phyloP scores from a whole-genome alignment of 208 protist genomes.

The Tritrichomonas foetus region DNA sequence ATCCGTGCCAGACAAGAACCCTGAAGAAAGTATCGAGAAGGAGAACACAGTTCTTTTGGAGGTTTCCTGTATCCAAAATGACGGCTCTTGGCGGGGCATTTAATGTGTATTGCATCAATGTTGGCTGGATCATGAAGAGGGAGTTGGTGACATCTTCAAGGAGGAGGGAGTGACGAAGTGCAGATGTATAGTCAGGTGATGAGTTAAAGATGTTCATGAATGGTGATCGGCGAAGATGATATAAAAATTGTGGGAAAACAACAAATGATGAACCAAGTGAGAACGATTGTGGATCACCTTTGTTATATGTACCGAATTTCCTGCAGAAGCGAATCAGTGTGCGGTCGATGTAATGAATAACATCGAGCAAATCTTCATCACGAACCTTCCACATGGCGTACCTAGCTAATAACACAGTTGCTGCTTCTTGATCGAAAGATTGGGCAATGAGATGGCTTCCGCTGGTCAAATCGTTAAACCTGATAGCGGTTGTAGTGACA shows the following conservation, averaged over 20 bases:
- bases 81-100: conserved; percentile 58
- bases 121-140: conserved; percentile 92
- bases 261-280: conserved; percentile 77
- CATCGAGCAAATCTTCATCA: conserved; percentile 83
- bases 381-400: conserved; percentile 87
- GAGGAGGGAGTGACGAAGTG: conserved; percentile 84
- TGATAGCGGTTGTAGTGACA: conserved; percentile 58
- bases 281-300: conserved; percentile 73
- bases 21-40: conserved; percentile 98
- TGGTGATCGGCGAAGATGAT: conserved; percentile 87
- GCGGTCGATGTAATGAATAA: conserved; percentile 95
- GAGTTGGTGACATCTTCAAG: conserved; percentile 80
- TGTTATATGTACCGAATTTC: conserved; percentile 73
- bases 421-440: conserved; percentile 92
- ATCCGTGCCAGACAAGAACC: conserved; percentile 89
- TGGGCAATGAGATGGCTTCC: conserved; percentile 46
- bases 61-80: conserved; percentile 45
- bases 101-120: conserved; percentile 86
- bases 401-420: conserved; percentile 88
- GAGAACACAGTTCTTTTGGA: conserved; percentile 79
- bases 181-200: conserved; percentile 93
- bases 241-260: conserved; percentile 97
- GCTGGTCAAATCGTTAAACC: background rate
- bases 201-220: conserved; percentile 93
- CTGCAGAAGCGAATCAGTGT: conserved; percentile 90